Base-by-base conservation (phyloP, 2,329 filamentous ascomycete species). In the Colletotrichum eremochloae region DNA sequence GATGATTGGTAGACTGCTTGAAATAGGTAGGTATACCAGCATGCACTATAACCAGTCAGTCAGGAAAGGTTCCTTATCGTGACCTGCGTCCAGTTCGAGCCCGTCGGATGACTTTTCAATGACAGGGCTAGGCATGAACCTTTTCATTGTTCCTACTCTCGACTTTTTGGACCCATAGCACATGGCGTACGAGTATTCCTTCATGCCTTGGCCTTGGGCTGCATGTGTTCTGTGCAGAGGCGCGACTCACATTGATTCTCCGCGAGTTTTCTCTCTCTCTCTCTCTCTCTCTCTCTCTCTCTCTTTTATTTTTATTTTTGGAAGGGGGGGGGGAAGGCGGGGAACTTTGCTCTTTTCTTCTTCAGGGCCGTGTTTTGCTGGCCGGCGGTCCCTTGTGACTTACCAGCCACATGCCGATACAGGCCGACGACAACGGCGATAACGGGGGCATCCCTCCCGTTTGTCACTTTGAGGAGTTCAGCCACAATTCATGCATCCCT, bases 81-180 rank as follows among this genome's bases (percentile, higher is more conserved):
- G 65, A 58, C 15, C 14, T 63, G 44, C 52, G 52, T n/a, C 60
- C 38, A 33, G 55, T 65, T 50, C 70, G 70, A 60, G 66, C 55
- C 60, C 58, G 70, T 72, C 70, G 46, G 70, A 72, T 72, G 70
- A 70, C 64, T 70, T 71, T 72, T 60, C 60, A 66, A 72, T 72
- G 70, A 40, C 60, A 72, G 55, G 46, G 58, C 58, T 31, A 29
- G 33, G 52, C 50, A 38, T 46, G 52, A 66, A 40, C 20, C 20
- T 31, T 14, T 31, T 46, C 52, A 24, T 18, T 29, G 24, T 64
- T 44, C 20, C 48, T n/a, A n/a, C 40, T 11, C 53, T 52, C n/a
- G 33, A 14, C 14, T 52, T 63, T 44, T 29, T 56, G 48, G 50
- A 42, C 38, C 20, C 33, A 44, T 20, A 53, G 20, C 36, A 24